phyloP scores from a whole-genome alignment of 495 filamentous ascomycete genomes.

The Collariella sp. region DNA sequence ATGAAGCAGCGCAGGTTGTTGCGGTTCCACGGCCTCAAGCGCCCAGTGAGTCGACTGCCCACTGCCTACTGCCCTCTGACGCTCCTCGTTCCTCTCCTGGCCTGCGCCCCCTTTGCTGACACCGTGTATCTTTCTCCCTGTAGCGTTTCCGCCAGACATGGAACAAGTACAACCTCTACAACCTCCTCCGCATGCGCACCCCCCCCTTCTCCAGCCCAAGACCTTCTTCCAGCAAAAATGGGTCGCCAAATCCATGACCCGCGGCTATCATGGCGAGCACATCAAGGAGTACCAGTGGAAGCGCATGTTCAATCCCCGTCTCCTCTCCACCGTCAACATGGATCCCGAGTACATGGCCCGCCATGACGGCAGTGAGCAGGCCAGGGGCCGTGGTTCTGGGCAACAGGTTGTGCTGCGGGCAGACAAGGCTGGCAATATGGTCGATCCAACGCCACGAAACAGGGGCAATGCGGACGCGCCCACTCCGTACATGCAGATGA shows the following conservation, averaged over 20 bases:
- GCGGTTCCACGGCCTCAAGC: slow-evolving; percentile 56
- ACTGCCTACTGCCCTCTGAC: no score
- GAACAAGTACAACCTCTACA: slow-evolving; percentile 97
- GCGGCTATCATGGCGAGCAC: slow-evolving; percentile 90
- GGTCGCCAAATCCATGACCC: slow-evolving; percentile 69
- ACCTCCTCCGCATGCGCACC: slow-evolving; percentile 47
- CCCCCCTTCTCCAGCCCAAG: slow-evolving; percentile 28
- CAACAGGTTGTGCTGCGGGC: neutral
- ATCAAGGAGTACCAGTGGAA: slow-evolving; percentile 84
- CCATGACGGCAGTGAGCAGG: slow-evolving; percentile 70
- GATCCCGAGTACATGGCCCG: slow-evolving; percentile 62
- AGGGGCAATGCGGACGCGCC: neutral
- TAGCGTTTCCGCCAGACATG: slow-evolving; percentile 94
- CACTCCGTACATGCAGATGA: slow-evolving; percentile 88
- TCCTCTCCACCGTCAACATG: slow-evolving; percentile 80
- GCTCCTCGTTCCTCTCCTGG: slow-evolving; percentile 1
- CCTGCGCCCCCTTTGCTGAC: slow-evolving; percentile 15
- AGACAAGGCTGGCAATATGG: neutral
- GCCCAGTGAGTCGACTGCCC: slow-evolving; percentile 45
- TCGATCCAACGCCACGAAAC: neutral
- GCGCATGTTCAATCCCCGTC: slow-evolving; percentile 74
- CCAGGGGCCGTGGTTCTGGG: slow-evolving; percentile 75
- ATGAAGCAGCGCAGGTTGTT: slow-evolving; percentile 47
- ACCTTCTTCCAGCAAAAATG: slow-evolving; percentile 99
- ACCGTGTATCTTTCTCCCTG: neutral